phyloP scores from a whole-genome alignment of 768 basidiomycete genomes.

The Suillus fuscotomentosus region DNA sequence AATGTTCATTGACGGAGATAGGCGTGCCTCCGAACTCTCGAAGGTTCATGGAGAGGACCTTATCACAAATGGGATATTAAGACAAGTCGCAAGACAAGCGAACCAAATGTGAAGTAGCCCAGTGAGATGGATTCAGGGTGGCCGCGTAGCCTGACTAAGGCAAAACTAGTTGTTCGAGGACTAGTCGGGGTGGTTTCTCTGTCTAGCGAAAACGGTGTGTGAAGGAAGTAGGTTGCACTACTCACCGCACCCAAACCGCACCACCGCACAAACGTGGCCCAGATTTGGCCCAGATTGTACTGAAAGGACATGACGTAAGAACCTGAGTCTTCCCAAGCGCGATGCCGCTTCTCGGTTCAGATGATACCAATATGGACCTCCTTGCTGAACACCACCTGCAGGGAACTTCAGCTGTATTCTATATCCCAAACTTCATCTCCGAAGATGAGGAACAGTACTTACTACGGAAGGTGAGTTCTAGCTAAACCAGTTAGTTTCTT shows the following conservation, averaged over 20 bases:
- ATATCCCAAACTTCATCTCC: conserved; percentile 77
- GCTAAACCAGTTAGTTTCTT: conserved; percentile 4
- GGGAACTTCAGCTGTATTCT: conserved; percentile 48
- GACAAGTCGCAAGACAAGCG: background rate
- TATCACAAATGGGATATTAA: background rate
- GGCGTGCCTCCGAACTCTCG: background rate
- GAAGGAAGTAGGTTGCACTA: background rate
- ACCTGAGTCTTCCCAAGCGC: background rate
- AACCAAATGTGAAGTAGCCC: background rate
- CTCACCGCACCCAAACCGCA: background rate
- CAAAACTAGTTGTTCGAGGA: background rate
- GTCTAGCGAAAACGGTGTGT: background rate
- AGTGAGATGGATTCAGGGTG: background rate
- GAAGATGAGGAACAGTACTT: conserved; percentile 77
- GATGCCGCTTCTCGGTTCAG: background rate
- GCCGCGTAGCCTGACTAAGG: background rate
- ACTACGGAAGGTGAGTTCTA: conserved; percentile 61
- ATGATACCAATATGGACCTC: background rate
- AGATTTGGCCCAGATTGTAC: no score
- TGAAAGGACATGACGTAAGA: background rate
- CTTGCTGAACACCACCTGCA: conserved; percentile 28
- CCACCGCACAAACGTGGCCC: background rate
- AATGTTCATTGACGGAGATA: background rate
- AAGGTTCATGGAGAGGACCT: background rate
- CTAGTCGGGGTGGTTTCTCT: background rate